Evolutionary conservation across 2,329 filamentous ascomycete genomes (phyloP), one percentile per base, ranked within the genome.

Genomic region (Epichloe typhina): DNA sequence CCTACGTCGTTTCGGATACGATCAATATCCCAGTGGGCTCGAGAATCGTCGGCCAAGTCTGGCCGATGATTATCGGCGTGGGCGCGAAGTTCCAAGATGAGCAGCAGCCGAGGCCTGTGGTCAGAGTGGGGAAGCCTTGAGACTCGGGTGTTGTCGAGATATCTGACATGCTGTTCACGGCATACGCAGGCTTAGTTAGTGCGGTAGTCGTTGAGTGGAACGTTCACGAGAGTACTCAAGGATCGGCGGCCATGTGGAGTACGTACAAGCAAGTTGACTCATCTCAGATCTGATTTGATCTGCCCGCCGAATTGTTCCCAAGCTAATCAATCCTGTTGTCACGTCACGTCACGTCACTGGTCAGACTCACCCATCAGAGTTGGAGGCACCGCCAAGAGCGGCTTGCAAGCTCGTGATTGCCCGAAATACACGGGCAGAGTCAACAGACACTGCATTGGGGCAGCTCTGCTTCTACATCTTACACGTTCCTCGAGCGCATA

Each of bases 121-220:
- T 84, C 0, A 71, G 73, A 50, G 72, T 85, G 2, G 82, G 80
- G 13, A 68, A 69, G 4, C 58, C 69, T 0, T 79, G 80, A 3
- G 72, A 84, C 12, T 63, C 62, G 1, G 83, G 84, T 4, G 66
- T 63, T 2, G 70, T 86, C 5, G 80, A 86, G 61, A 77, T 79
- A 68, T 76, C 73, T 1, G 79, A 84, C 53, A 73, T 83, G 60
- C 73, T 86, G 36, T 69, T 87, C 17, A 74, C 74, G 54, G 81
- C 77, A 0, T 69, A 74, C 54, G 82, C 80, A 2, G 69, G 75
- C 8, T 70, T 77, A n/a, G 69, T 76, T 9, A 79, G 82, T 40
- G 78, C 79, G 0, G 71, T 83, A 2, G 65, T 86, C 6, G 74
- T 86, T 50, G 70, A 86, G 57, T 85, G 78, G 73, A 86, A 86